A percentile compares a stretch with the other conserved stretches of the same genome.
Evolutionary conservation across 2,329 filamentous ascomycete species (phyloP).

Genomic region (Elsinoe fawcettii): DNA sequence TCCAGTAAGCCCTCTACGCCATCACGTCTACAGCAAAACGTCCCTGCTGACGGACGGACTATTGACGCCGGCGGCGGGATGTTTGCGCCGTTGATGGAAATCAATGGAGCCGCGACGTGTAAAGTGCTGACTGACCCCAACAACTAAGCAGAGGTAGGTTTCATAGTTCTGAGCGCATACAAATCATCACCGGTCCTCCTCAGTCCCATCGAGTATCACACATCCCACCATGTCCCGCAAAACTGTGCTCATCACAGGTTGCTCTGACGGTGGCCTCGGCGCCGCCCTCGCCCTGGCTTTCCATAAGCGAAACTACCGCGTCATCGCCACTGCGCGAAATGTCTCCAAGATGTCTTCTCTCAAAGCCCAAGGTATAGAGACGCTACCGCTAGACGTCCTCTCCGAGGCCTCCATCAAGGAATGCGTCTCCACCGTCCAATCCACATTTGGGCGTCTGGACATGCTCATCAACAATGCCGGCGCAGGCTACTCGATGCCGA

Average conservation of each 20-base stretch:
- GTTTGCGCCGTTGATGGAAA: no score
- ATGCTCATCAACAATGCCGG: constrained; percentile 44
- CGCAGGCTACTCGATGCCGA: constrained; percentile 29
- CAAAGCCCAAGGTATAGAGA: constrained; percentile 23
- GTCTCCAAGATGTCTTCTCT: constrained; percentile 27
- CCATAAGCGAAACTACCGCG: constrained; percentile 28
- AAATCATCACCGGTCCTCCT: no score
- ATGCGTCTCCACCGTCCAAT: constrained; percentile 26
- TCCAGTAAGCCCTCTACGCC: no score
- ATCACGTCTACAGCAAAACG: no score
- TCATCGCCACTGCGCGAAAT: constrained; percentile 38
- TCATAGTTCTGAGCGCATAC: no score
- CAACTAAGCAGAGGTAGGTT: no score
- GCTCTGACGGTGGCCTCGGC: constrained; percentile 36
- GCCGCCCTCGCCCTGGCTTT: constrained; percentile 34
- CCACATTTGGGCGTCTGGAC: constrained; percentile 28
- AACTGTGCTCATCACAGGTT: constrained; percentile 26
- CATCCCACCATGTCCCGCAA: background rate
- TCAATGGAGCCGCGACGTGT: no score
- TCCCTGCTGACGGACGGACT: no score
- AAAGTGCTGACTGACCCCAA: no score
- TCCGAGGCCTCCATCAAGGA: constrained; percentile 26
- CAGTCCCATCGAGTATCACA: no score
- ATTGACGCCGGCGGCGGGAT: no score
- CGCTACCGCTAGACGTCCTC: constrained; percentile 28